phyloP scores from a whole-genome alignment of 345 rosid species.

The Capsella bursapastoris region DNA sequence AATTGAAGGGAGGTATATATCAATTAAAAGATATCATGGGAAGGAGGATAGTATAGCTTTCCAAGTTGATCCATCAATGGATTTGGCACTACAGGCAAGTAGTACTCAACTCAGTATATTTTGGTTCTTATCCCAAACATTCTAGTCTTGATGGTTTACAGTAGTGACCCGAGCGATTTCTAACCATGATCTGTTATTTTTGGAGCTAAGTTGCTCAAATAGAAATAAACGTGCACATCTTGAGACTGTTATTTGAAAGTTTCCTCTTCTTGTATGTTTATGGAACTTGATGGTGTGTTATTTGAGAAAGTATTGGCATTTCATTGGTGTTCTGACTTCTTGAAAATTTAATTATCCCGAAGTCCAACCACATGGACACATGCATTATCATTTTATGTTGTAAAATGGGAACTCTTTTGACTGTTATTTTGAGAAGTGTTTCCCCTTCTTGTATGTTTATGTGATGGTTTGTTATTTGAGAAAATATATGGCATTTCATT shows the following conservation, averaged over 20 bases:
- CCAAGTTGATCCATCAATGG: slow-evolving; percentile 89
- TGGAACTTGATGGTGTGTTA: slow-evolving; percentile 4
- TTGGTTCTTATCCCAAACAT: neutral
- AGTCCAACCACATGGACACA: slow-evolving; percentile 18
- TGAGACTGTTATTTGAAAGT: slow-evolving; percentile 7
- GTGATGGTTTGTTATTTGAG: neutral
- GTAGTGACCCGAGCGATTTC: neutral
- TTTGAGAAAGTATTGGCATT: slow-evolving; percentile 1
- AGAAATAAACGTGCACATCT: neutral
- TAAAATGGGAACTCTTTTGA: neutral
- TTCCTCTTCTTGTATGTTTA: slow-evolving; percentile 6
- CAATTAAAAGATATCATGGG: slow-evolving; percentile 65
- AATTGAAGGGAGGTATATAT: slow-evolving; percentile 89
- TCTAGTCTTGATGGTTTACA: slow-evolving; percentile 13
- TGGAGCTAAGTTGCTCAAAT: slow-evolving; percentile 3
- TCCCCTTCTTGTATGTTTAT: slow-evolving; percentile 7
- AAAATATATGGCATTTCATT: slow-evolving; percentile 6
- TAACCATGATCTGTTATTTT: slow-evolving; percentile 9
- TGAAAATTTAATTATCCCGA: slow-evolving; percentile 2
- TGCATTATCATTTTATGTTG: neutral
- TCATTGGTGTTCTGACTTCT: slow-evolving; percentile 11
- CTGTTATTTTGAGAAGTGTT: neutral
- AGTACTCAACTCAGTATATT: slow-evolving; percentile 4
- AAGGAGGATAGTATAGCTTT: slow-evolving; percentile 68
- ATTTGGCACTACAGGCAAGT: slow-evolving; percentile 85